These are phyloP conservation scores for Petunia hybrid DNA, from an alignment of 305 asterid species.

Conservation along the genomic window DNA sequence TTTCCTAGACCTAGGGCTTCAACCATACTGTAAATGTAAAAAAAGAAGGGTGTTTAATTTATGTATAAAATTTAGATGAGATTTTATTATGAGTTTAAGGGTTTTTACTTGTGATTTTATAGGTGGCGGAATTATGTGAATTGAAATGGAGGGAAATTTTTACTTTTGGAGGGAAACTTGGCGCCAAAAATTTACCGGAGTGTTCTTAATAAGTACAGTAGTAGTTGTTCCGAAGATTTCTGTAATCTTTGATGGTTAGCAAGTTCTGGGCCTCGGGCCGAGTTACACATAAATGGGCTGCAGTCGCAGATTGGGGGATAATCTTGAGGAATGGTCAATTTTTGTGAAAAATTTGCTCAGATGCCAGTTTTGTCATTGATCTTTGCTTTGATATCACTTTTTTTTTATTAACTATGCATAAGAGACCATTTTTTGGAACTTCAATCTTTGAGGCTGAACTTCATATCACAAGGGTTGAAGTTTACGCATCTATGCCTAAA, in stretches of 20 bases:
- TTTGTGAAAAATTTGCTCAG: too few species aligned
- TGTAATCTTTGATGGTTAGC: not conserved
- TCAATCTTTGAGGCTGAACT: too few species aligned
- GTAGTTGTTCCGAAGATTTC: not conserved
- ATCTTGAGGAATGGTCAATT: too few species aligned
- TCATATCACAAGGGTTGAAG: too few species aligned
- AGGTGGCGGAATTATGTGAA: not conserved
- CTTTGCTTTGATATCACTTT: too few species aligned
- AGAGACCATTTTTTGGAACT: too few species aligned
- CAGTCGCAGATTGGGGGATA: not conserved
- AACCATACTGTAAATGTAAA: constrained; percentile 57
- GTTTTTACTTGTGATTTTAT: not conserved
- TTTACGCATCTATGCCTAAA: too few species aligned
- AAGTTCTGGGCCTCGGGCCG: not conserved
- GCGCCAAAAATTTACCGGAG: not conserved
- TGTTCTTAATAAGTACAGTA: too few species aligned
- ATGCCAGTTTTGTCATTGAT: too few species aligned
- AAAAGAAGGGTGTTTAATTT: not conserved
- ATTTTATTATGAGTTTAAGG: not conserved
- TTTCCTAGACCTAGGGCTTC: constrained; percentile 77
- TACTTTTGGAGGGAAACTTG: not conserved
- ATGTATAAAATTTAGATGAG: not conserved
- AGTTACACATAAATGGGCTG: not conserved
- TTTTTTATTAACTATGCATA: too few species aligned
- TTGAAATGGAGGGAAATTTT: not conserved